Base-by-base conservation (phyloP, 192 early-diverging fungal genomes). In the Linnemannia elongata region DNA sequence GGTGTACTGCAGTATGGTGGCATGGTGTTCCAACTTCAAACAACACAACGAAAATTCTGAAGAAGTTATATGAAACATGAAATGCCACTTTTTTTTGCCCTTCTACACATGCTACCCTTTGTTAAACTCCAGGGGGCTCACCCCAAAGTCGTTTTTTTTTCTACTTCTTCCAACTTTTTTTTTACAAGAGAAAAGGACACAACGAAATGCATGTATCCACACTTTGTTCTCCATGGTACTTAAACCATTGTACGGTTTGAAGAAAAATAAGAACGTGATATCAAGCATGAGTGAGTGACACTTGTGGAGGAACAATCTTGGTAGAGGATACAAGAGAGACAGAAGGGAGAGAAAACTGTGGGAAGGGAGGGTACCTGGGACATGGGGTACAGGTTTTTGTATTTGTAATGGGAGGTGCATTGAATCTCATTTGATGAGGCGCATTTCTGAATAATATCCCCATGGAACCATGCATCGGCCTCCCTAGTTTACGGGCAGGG, bases 101-200 rank as follows among this genome's bases (percentile, higher is more conserved):
- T 13, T 45, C 44, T 45, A 66, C 27, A 33, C 60, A 66, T 66
- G 30, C 12, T 30, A 2, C 2, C 9, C 9, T 27, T 63, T 27
- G 60, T 66, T 66, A 66, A 33, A 66, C 60, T 66, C 12, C n/a
- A 35, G 60, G 60, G 60, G 60, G 60, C 60, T 66, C 60, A 66
- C 12, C 18, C 17, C 2, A 52, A 52, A 52, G 49, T 20, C 15
- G 44, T 60, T 30, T 60, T 60, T 12, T 30, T 13, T 33, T 9
- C 30, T 27, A 13, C 60, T 33, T 66, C 13, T 66, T 35, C 4
- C 12, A 30, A 2, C 6, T 33, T 33, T 66, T 33, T 66, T 12
- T 66, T 66, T 35, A 33, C 30, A 12, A 15, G 60, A 33, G 60
- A 33, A 66, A 17, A 33, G 9, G 15, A 33, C 10, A 66, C n/a